Base-by-base conservation (phyloP, 352 stramenopile species). In the Globisporangium paroecandrum region DNA sequence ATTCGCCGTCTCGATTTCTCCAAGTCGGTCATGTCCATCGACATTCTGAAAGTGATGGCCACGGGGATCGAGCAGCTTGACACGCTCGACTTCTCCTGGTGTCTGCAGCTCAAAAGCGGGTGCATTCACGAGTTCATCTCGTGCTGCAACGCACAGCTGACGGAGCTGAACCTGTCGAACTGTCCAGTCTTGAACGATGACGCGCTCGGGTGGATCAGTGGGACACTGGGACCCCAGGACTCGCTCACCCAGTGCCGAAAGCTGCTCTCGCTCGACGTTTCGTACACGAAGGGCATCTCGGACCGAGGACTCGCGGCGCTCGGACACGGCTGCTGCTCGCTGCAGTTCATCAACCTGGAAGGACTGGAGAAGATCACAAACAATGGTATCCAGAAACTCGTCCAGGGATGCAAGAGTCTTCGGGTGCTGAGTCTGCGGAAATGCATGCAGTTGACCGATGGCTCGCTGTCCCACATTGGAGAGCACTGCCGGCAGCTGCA, bases 311-410 rank as follows among this genome's bases (percentile, higher is more conserved):
- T 92, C 41, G 69, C 70, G 29, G 71, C 81, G 20, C 73, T 94
- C 20, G 78, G 77, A 3, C 58, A 49, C 7, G 82, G 82, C 6
- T 94, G 86, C 64, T 68, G 62, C 41, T 27, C 72, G 6, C 74
- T 94, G 18, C 81, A 92, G 70, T 94, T 94, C 59, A 41, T 94
- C 54, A 94, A 90, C 69, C 53, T 94, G 24, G 86, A 92, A 70
- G 81, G 84, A 0, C 68, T 94, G 6, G 77, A 88, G 24, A 73
- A 71, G 15, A 82, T 94, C 25, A 78, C 79, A 1, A 77, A 83
- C 57, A 69, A 36, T 51, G 86, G 83, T 0, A 73, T 92, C 12
- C 65, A 79, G 3, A 64, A 77, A 8, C 66, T 92, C 34, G 69
- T 84, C 3, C 70, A 78, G 55, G 78, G 79, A 1, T 94, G 83